Base-by-base conservation (phyloP, 805 yeast species). In the Wickerhamiella vanderwaltii region DNA sequence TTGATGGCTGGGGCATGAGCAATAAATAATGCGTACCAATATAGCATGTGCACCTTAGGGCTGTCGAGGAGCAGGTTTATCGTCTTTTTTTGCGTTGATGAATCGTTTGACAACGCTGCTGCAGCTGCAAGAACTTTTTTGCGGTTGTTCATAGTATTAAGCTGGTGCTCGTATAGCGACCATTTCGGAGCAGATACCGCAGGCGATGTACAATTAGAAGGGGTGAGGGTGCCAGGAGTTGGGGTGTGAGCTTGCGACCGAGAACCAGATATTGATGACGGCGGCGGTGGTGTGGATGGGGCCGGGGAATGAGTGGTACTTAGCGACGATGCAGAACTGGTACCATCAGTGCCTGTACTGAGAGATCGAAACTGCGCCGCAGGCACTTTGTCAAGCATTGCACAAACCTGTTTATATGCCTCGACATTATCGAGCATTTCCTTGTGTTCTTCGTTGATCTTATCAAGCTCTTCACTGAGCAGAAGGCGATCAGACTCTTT, bases 1-100 rank as follows among this genome's bases (percentile, higher is more conserved):
- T 29, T 29, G 5, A 30, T n/a, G 6, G 18, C n/a, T 3, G 35
- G 41, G n/a, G 28, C 13, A 6, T 17, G 15, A 2, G 35, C 13
- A 4, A 38, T 15, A n/a, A 30, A 38, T 3, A 16, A 30, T 19
- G 41, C 30, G 16, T 38, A 38, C 17, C 19, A 22, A 5, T 17
- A n/a, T 6, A 38, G 35, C 41, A 38, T 38, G 30, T 38, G 41
- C 11, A 20, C 15, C 7, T 28, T 25, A 3, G 41, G 41, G n/a
- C 19, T 17, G 6, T 38, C 41, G 2, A 38, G 29, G 3, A 38
- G 24, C 18, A 38, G 29, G 2, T n/a, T n/a, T 26, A 23, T 32
- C 6, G 35, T 22, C 35, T 38, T 38, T 23, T 20, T 29, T 3
- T 30, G 13, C 11, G 20, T 23, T 17, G 26, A 17, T 3, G 41